Evolutionary conservation across 1,284 basidiomycete genomes (phyloP).

Genomic region (Cutaneotrichosporon sp.): DNA sequence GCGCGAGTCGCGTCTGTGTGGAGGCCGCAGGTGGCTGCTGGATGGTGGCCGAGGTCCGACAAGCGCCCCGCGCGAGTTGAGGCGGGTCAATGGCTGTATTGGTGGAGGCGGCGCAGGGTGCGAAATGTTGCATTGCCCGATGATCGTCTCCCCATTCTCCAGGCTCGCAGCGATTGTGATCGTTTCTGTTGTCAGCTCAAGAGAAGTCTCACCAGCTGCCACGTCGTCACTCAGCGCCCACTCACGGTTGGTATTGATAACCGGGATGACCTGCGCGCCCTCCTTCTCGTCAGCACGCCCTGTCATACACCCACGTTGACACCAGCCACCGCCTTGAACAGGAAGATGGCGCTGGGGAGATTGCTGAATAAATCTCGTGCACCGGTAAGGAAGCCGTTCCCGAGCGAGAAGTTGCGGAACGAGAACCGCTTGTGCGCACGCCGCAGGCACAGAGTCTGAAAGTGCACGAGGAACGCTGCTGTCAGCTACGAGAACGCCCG

Average conservation of each 20-base stretch:
- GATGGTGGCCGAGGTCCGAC: neutral
- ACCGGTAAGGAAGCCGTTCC: slow-evolving; percentile 86
- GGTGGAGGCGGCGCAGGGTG: slow-evolving; percentile 62
- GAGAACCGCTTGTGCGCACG: slow-evolving; percentile 90
- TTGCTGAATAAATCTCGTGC: slow-evolving; percentile 84
- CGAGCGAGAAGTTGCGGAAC: slow-evolving; percentile 70
- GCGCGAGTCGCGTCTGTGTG: slow-evolving; percentile 44
- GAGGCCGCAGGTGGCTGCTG: slow-evolving; percentile 1
- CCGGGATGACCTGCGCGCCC: slow-evolving; percentile 65
- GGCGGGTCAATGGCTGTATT: neutral
- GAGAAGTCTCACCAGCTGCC: neutral
- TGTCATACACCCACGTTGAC: slow-evolving; percentile 42
- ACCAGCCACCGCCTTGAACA: slow-evolving; percentile 89
- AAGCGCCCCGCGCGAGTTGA: neutral
- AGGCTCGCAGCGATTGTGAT: slow-evolving; percentile 97
- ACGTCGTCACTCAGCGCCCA: neutral
- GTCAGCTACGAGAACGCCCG: slow-evolving; percentile 9
- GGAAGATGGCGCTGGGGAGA: slow-evolving; percentile 89
- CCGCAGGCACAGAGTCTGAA: slow-evolving; percentile 81
- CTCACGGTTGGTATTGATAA: slow-evolving; percentile 85
- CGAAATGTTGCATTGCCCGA: slow-evolving; percentile 97
- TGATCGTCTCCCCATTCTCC: slow-evolving; percentile 72
- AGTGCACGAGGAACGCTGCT: slow-evolving; percentile 82
- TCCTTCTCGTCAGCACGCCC: slow-evolving; percentile 22
- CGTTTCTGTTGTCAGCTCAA: slow-evolving; percentile 55